Percentiles rank a stretch among this genome's conserved stretches.
These are phyloP conservation scores for Moesziomyces antarcticus DNA, from an alignment of 1,284 basidiomycete species.

Conservation along the genomic window DNA sequence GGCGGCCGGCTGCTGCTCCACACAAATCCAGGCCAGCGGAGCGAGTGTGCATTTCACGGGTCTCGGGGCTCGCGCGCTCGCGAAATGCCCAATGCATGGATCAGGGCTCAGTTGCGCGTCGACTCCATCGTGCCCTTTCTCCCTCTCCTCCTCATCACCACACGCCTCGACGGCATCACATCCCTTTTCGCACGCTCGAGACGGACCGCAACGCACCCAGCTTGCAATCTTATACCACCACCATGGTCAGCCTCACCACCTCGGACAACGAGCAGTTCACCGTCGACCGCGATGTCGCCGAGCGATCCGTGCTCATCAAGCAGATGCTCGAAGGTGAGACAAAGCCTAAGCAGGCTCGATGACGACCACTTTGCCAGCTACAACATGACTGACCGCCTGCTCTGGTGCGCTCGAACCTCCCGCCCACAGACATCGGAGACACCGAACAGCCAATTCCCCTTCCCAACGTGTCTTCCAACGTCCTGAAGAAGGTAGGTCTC, in stretches of 20 bases:
- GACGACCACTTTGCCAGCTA: background rate
- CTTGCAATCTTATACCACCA: background rate
- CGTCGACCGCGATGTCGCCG: constrained; percentile 92
- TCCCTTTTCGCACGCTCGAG: background rate
- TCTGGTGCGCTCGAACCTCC: background rate
- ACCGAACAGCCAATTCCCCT: constrained; percentile 85
- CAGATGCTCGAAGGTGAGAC: constrained; percentile 96
- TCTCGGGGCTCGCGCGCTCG: background rate
- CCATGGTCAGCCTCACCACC: constrained; percentile 69
- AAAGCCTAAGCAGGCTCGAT: too few relatives aligned
- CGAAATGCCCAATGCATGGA: background rate
- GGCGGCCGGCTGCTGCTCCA: too few relatives aligned
- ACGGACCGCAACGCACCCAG: background rate
- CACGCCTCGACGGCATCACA: background rate
- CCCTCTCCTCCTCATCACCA: too few relatives aligned
- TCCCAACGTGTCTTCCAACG: constrained; percentile 94
- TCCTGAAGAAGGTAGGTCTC: constrained; percentile 86
- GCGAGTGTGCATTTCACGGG: background rate
- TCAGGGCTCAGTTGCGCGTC: background rate
- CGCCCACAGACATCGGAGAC: constrained; percentile 59
- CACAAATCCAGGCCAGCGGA: too few relatives aligned
- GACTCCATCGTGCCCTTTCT: background rate
- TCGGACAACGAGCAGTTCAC: constrained; percentile 96
- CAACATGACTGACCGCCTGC: background rate
- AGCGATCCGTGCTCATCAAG: constrained; percentile 95